These are phyloP conservation scores for Pachyrhizus erosus DNA, from an alignment of 306 rosid genomes.

Conservation along the genomic window DNA sequence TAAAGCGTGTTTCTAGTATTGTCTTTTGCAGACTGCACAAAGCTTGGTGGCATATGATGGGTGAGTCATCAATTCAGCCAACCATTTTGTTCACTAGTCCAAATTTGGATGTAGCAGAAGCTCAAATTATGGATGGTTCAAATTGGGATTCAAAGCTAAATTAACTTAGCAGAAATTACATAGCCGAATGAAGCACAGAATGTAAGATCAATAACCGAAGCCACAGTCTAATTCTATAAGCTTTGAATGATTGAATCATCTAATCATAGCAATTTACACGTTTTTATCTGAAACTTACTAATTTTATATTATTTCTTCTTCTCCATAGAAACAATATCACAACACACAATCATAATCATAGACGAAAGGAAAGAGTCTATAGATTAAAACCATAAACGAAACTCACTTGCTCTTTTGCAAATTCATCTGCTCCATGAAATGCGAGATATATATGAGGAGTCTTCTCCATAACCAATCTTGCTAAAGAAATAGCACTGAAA, in stretches of 20 bases:
- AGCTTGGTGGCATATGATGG: too few relatives aligned
- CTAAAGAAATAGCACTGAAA: slow-evolving; percentile 83
- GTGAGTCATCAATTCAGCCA: too few relatives aligned
- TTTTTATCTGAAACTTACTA: neutral
- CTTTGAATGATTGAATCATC: too few relatives aligned
- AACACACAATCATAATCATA: neutral
- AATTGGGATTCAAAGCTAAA: neutral
- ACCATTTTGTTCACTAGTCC: too few relatives aligned
- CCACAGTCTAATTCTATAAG: neutral
- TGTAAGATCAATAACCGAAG: neutral
- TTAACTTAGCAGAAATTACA: neutral
- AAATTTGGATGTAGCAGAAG: too few relatives aligned
- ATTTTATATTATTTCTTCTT: neutral
- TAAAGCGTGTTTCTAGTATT: too few relatives aligned
- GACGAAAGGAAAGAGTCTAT: neutral
- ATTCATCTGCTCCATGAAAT: slow-evolving; percentile 54
- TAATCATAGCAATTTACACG: neutral
- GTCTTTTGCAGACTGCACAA: too few relatives aligned
- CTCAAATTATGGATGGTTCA: too few relatives aligned
- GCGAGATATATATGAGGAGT: slow-evolving; percentile 85
- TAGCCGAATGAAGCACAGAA: neutral
- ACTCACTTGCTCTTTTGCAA: slow-evolving; percentile 52
- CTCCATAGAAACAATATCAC: neutral
- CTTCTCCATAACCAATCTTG: slow-evolving; percentile 81
- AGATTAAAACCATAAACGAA: neutral